Base-by-base conservation (phyloP, 176 grass and related monocot species). In the Dendrocalamus sinicus region DNA sequence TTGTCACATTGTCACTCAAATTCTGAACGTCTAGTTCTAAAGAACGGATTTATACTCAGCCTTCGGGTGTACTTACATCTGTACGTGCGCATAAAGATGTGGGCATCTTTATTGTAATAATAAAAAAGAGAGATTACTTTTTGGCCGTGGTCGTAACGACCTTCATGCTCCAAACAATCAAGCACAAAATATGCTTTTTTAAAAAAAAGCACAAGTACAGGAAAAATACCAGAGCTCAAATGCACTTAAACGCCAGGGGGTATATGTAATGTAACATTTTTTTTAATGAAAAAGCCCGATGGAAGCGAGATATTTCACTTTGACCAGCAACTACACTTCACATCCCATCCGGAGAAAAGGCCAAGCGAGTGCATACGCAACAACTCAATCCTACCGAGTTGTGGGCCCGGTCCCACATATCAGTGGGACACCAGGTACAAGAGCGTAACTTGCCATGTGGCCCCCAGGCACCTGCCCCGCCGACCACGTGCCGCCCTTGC, bases 401-500 rank as follows among this genome's bases (percentile, higher is more conserved):
- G 9, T 51, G 40, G 45, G 54, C 11, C 11, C 7, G 44, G 71
- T 6, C 70, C 75, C 84, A 48, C 40, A 3, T 23, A 26, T 47
- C 66, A 86, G 75, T 59, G n/a, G 14, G 9, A 30, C 4, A 8
- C 10, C 9, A 23, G 19, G 6, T 10, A 69, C 12, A 15, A 52
- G 32, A 12, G 9, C 22, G 32, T 16, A 53, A 9, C 32, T 75
- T 0, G 59, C 11, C 20, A 76, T 8, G 72, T 84, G 72, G 57
- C 19, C 59, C 58, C 82, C 60, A 44, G 2, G 35, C 46, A 7
- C 37, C 45, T 51, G 22, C 54, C 40, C 22, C n/a, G 59, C 88
- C 59, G 23, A 17, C 30, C 69, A 80, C 85, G 85, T 80, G 68
- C 47, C 45, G 11, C n/a, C 48, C 43, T 73, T 58, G 26, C 37